Evolutionary conservation across 495 filamentous ascomycete species (phyloP).

Genomic region (Astrocystis sublimbata): DNA sequence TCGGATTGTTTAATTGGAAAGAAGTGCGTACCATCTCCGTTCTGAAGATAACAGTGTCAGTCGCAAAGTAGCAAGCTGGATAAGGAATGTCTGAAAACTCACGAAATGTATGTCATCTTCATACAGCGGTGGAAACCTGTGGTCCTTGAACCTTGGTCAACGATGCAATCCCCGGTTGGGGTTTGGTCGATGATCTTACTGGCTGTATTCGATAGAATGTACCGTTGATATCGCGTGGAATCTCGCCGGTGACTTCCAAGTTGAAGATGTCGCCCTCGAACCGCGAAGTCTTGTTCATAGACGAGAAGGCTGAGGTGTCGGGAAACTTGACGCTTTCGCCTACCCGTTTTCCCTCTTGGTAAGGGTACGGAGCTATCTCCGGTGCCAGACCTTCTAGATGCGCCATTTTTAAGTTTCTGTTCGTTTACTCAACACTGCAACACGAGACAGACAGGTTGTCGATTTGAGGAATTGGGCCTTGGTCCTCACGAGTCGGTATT

Average conservation of each 20-base stretch:
- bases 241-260: constrained; percentile 51
- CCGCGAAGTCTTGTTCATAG: constrained; percentile 49
- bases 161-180: neutral
- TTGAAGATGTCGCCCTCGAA: constrained; percentile 51
- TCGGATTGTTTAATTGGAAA: neutral
- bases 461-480: constrained; percentile 11
- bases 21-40: constrained; percentile 31
- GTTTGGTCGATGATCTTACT: constrained; percentile 15
- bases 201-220: constrained; percentile 58
- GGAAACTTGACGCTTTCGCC: constrained; percentile 48
- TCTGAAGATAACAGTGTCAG: constrained; percentile 12
- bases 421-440: too few species aligned
- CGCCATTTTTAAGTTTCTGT: constrained; percentile 46
- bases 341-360: constrained; percentile 36
- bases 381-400: constrained; percentile 46
- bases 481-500: neutral
- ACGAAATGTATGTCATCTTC: constrained; percentile 55
- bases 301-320: constrained; percentile 45
- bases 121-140: constrained; percentile 54
- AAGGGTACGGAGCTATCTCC: constrained; percentile 37
- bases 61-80: neutral
- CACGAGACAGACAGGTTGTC: neutral
- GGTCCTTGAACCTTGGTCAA: constrained; percentile 26
- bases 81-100: constrained; percentile 1
- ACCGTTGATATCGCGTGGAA: constrained; percentile 52